Percentiles rank a stretch among this genome's conserved stretches.
Conservation (phyloP, 176 grass and related monocot genomes). For the Phragmites australis region DNA sequence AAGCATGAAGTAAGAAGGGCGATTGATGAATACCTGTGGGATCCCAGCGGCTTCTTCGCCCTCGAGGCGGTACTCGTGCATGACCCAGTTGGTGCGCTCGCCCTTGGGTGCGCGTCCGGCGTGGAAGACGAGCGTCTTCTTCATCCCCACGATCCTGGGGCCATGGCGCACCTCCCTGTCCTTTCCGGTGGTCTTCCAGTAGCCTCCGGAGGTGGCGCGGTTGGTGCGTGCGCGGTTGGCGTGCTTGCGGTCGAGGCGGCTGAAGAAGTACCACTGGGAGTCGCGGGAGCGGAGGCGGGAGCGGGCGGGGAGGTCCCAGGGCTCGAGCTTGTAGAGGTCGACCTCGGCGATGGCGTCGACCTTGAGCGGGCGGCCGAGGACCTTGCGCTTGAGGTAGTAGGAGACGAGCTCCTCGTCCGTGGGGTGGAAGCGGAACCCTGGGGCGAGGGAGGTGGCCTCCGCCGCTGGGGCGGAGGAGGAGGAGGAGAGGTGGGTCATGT, state of each 20-base stretch:
- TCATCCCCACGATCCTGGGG: conserved; percentile 66
- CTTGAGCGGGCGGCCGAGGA: conserved; percentile 60
- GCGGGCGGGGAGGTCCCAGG: conserved; percentile 75
- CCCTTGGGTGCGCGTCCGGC: conserved; percentile 74
- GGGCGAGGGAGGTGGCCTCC: conserved; percentile 59
- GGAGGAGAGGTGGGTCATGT: conserved; percentile 52
- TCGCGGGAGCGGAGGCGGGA: conserved; percentile 82
- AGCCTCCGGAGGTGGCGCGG: conserved; percentile 67
- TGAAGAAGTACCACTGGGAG: conserved; percentile 99
- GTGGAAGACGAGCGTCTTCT: conserved; percentile 97
- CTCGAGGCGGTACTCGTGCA: conserved; percentile 97
- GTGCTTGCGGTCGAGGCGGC: conserved; percentile 90
- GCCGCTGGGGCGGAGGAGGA: conserved; percentile 39
- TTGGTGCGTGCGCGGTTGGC: conserved; percentile 83
- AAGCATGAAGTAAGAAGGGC: no score
- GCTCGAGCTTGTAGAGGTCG: conserved; percentile 92
- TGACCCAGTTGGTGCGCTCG: conserved; percentile 95
- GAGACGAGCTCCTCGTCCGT: conserved; percentile 82
- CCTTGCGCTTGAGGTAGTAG: conserved; percentile 94
- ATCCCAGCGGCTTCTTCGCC: conserved; percentile 49
- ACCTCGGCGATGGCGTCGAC: conserved; percentile 84
- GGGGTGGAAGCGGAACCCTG: conserved; percentile 80
- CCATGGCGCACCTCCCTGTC: conserved; percentile 75
- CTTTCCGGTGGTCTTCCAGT: conserved; percentile 99
- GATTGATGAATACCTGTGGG: conserved; percentile 35